These are phyloP conservation scores for Penicillium janthinellum DNA, from an alignment of 2,329 filamentous ascomycete genomes.

Conservation along the genomic window DNA sequence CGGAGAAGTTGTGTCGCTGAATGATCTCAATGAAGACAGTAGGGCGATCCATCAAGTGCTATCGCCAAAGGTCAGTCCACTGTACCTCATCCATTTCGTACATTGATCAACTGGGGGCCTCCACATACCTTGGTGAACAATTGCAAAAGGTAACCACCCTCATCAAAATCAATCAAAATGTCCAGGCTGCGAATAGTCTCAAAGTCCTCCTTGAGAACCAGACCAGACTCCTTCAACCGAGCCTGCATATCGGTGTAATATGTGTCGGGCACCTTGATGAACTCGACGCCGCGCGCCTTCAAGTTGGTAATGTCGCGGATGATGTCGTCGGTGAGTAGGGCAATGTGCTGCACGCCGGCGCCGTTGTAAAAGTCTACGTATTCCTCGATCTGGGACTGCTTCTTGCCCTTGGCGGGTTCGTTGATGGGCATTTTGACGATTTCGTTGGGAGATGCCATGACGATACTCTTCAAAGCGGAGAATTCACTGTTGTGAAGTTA, in stretches of 20 bases:
- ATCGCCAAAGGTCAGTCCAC: constrained; percentile 9
- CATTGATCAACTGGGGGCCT: neutral
- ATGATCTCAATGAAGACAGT: constrained; percentile 98
- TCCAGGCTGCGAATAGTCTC: constrained; percentile 74
- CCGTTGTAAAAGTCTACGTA: constrained; percentile 89
- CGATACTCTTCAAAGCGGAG: constrained; percentile 82
- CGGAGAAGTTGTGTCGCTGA: constrained; percentile 84
- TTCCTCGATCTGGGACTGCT: constrained; percentile 92
- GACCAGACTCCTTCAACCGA: constrained; percentile 65
- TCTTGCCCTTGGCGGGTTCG: constrained; percentile 87
- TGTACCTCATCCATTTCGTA: neutral
- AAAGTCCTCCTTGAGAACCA: constrained; percentile 74
- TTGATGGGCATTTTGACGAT: constrained; percentile 98
- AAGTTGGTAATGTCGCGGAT: constrained; percentile 74
- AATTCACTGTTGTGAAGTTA: constrained; percentile 60
- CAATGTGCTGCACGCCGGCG: constrained; percentile 90
- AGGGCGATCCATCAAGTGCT: constrained; percentile 87
- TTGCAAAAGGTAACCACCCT: constrained; percentile 78
- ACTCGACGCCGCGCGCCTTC: constrained; percentile 85
- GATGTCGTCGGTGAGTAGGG: constrained; percentile 79
- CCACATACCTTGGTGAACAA: constrained; percentile 67
- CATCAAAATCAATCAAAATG: constrained; percentile 94
- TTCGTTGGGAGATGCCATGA: constrained; percentile 85
- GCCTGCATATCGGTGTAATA: constrained; percentile 80
- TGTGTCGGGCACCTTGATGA: constrained; percentile 83